Base-by-base conservation (phyloP, 305 asterid genomes). In the Rubia balearica region DNA sequence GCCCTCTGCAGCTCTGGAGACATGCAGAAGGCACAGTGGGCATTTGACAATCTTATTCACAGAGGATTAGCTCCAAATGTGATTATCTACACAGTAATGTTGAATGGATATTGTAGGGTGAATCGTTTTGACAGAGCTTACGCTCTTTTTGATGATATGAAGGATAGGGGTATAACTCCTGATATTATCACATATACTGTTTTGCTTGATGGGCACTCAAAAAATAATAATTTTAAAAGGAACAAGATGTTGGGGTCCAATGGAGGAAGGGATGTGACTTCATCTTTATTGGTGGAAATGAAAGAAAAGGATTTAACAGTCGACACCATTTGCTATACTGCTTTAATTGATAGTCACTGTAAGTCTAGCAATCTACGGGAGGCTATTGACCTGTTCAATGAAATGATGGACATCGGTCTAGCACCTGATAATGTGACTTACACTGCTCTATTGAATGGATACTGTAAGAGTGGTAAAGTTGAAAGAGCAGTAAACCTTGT, bases 361-460 rank as follows among this genome's bases (percentile, higher is more conserved):
- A 90, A 92, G 78, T 85, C 90, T 10, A 83, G 71, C 73, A 84
- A 84, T 74, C 84, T 88, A 74, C 69, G 81, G 56, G 87, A 84
- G 73, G 98, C 95, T 71, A 64, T 80, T 81, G 69, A 76, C 67
- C 85, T 85, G 72, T 90, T 92, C 76, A 40, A 79, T 78, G 85
- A 85, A 77, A 79, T 85, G 91, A 78, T 87, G 43, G 86, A 78
- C 65, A 81, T 80, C 67, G 95, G 96, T 75, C 67, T 90, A 78
- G 72, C 51, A 63, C 98, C 96, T 63, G 96, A 87, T 82, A 81
- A 73, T 41, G 85, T 82, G 22, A 75, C 89, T 8, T 92, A 86
- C 80, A 86, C 90, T 13, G 94, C 91, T 72, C 89, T 87, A 67
- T 40, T 92, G 71, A 84, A 89, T 64, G 95, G 97, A 56, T 88